Evolutionary conservation across 805 yeast species (phyloP).

Genomic region (Starmerella floris): DNA sequence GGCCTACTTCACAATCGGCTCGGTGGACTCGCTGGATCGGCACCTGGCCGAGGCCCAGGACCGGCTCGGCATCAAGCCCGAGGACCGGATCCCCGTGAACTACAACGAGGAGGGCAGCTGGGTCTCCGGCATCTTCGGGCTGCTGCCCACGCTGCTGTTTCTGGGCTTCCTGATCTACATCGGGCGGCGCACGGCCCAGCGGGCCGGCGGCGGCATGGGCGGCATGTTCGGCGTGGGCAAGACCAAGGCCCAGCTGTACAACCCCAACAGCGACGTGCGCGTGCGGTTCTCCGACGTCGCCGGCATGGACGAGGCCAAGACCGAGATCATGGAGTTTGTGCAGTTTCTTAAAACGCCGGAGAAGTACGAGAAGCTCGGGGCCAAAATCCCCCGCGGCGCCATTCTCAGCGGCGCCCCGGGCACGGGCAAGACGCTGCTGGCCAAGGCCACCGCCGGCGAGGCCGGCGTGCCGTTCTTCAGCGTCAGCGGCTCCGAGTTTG

Average conservation of each 20-base stretch:
- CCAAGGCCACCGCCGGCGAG: constrained; percentile 94
- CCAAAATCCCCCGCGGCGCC: constrained; percentile 92
- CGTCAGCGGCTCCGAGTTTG: constrained; percentile 88
- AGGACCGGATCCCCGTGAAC: constrained; percentile 62
- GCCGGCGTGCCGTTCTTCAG: constrained; percentile 88
- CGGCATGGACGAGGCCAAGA: constrained; percentile 88
- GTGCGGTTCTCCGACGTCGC: constrained; percentile 82
- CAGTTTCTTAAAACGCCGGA: constrained; percentile 72
- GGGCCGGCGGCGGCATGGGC: constrained; percentile 35
- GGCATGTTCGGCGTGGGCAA: constrained; percentile 69
- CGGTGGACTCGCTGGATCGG: constrained; percentile 72
- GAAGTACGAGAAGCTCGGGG: constrained; percentile 78
- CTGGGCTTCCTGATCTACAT: constrained; percentile 68
- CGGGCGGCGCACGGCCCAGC: constrained; percentile 35
- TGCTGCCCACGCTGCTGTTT: constrained; percentile 67
- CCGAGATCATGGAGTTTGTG: constrained; percentile 91
- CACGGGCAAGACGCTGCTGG: constrained; percentile 86
- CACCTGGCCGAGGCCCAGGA: constrained; percentile 65
- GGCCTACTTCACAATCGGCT: constrained; percentile 73
- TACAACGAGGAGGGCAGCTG: constrained; percentile 59
- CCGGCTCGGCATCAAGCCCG: constrained; percentile 48
- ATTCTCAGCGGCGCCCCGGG: constrained; percentile 92
- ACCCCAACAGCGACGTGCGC: constrained; percentile 71
- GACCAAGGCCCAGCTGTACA: constrained; percentile 52
- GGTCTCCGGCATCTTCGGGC: constrained; percentile 49